Percentiles rank a stretch among this genome's conserved stretches.
These are phyloP conservation scores for Fusarium camptoceras DNA, from an alignment of 2,329 filamentous ascomycete species.

Conservation along the genomic window DNA sequence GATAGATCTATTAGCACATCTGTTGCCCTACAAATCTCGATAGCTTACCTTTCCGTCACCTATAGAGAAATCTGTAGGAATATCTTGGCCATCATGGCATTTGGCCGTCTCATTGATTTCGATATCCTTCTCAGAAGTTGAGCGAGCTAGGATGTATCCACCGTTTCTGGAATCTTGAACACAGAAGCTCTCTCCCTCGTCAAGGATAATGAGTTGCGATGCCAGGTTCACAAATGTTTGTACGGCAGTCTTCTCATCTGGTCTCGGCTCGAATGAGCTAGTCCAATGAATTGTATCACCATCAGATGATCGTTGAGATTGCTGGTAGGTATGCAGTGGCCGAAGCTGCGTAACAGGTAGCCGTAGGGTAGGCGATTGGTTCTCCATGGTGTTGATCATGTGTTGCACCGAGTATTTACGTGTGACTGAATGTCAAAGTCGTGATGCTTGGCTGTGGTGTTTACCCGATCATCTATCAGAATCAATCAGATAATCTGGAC, in stretches of 20 bases:
- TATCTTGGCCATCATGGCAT: background rate
- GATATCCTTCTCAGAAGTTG: fast-evolving
- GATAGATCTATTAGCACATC: background rate
- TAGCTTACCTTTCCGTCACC: conserved; percentile 11
- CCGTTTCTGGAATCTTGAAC: background rate
- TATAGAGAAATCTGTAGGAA: conserved; percentile 20
- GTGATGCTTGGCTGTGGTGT: conserved; percentile 1
- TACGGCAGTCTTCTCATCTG: background rate
- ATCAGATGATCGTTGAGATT: background rate
- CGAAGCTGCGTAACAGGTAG: conserved; percentile 29
- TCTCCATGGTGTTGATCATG: conserved; percentile 10
- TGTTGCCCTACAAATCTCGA: fast-evolving
- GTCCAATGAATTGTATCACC: background rate
- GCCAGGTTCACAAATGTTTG: conserved; percentile 10
- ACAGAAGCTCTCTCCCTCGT: conserved; percentile 11
- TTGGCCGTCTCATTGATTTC: background rate
- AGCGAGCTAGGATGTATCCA: conserved; percentile 1
- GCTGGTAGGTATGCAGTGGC: conserved; percentile 17
- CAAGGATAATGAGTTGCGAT: conserved; percentile 2
- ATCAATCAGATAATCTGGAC: background rate
- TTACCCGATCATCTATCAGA: background rate
- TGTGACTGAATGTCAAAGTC: background rate
- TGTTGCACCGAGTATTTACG: background rate
- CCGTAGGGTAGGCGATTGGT: background rate
- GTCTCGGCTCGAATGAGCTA: background rate